phyloP scores from a whole-genome alignment of 2,329 filamentous ascomycete species.

The Plenodomus lindquistii region DNA sequence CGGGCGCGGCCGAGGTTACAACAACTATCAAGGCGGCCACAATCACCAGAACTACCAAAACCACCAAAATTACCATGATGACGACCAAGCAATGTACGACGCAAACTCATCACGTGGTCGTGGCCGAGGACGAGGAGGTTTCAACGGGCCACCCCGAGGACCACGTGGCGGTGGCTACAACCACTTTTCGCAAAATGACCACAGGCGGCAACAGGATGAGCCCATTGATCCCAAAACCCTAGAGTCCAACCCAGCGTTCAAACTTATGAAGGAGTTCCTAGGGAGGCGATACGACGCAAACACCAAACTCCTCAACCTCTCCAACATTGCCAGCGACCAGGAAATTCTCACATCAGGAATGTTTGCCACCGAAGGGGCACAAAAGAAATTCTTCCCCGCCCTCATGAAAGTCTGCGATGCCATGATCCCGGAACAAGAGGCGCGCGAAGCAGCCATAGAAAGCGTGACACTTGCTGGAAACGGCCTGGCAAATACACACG shows the following conservation, averaged over 20 bases:
- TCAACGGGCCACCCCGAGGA: conserved; percentile 3
- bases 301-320: conserved; percentile 80
- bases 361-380: conserved; percentile 70
- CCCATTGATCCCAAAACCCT: conserved; percentile 48
- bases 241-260: conserved; percentile 49
- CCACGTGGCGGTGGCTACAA: conserved; percentile 13
- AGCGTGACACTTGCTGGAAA: conserved; percentile 85
- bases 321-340: conserved; percentile 72
- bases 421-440: conserved; percentile 71
- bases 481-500: conserved; percentile 70
- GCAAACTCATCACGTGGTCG: conserved; percentile 17
- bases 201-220: conserved; percentile 79
- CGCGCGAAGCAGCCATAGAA: conserved; percentile 76
- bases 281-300: conserved; percentile 71
- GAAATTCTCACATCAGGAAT: conserved; percentile 75
- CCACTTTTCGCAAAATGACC: conserved; percentile 46
- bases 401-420: conserved; percentile 85
- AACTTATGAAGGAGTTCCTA: conserved; percentile 72
- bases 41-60: background rate
- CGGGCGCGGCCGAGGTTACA: conserved; percentile 14
- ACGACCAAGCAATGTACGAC: conserved; percentile 18
- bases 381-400: conserved; percentile 87
- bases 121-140: conserved; percentile 20
- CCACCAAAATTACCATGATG: conserved; percentile 5
- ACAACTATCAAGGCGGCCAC: conserved; percentile 6